Base-by-base conservation (phyloP, 305 asterid genomes). In the Solanum aculeatissimum region DNA sequence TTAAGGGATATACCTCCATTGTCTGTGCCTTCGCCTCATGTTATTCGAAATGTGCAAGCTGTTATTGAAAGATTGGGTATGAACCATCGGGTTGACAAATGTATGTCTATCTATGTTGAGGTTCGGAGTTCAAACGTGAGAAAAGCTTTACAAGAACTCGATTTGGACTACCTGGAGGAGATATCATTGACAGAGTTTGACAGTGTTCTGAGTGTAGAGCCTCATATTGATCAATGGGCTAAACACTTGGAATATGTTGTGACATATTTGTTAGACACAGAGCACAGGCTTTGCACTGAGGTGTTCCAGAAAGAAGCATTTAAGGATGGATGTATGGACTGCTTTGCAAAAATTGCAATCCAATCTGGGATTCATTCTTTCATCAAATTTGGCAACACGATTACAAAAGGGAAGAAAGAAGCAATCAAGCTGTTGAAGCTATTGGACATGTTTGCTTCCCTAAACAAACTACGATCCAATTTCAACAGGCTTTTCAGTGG, bases 401-500 rank as follows among this genome's bases (percentile, higher is more conserved):
- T 96, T 54, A 85, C 94, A 9, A 84, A 54, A 45, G 92, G 95
- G 83, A 95, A 95, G 93, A 95, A 93, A 66, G 98, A 96, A 85
- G 99, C 98, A 72, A 78, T 93, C 85, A 96, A 95, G 91, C 91
- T 96, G 27, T 87, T 95, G 89, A 92, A 88, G 85, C 86, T 96
- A 82, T 85, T 96, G 87, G 91, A 91, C 77, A 86, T 96, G 60
- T 96, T 95, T 69, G 89, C 94, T 78, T 89, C 95, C n/a, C 88
- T 96, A 3, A 91, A 93, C 88, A 93, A 83, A 79, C 86, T 95
- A 25, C 88, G 99, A 51, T 69, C 89, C 21, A 92, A 92, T 57
- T 96, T 96, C 91, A 96, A 96, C 87, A 89, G 91, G n/a, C 86
- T 96, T 77, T 96, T 96, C 65, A 87, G 65, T n/a, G 93, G 94